Conservation (phyloP, 148 eudicot species). For the Rhododendron henanense region DNA sequence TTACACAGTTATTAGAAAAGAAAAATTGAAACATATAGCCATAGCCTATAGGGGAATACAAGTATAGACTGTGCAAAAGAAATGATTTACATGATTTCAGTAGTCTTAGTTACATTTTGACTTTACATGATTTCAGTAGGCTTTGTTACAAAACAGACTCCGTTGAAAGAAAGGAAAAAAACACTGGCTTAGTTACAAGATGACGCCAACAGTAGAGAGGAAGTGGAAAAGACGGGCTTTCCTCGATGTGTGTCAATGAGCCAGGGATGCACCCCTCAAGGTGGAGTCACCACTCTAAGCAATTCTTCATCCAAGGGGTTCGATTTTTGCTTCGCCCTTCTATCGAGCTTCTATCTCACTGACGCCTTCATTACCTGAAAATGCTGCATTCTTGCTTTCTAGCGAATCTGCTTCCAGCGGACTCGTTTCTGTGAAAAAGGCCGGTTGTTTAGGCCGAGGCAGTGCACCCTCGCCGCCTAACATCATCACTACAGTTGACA, state of each 20-base stretch:
- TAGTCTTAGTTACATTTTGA: not conserved
- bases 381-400: not conserved
- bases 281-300: too few relatives aligned
- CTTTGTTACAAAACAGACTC: not conserved
- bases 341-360: not conserved
- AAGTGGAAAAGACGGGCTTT: too few relatives aligned
- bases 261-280: too few relatives aligned
- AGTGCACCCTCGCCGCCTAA: slow-evolving; percentile 12
- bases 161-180: not conserved
- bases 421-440: slow-evolving; percentile 11
- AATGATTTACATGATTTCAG: not conserved
- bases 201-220: not conserved
- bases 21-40: too few relatives aligned
- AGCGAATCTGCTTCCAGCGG: not conserved
- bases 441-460: slow-evolving; percentile 22
- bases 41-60: too few relatives aligned
- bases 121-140: not conserved
- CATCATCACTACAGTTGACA: slow-evolving; percentile 20
- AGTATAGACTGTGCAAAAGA: not conserved
- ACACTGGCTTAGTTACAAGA: not conserved
- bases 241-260: too few relatives aligned
- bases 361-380: not conserved
- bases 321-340: not conserved
- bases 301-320: not conserved
- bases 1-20: too few relatives aligned